Conservation (phyloP, 139 green algal genomes). For the Tetradesmus obliquus region DNA sequence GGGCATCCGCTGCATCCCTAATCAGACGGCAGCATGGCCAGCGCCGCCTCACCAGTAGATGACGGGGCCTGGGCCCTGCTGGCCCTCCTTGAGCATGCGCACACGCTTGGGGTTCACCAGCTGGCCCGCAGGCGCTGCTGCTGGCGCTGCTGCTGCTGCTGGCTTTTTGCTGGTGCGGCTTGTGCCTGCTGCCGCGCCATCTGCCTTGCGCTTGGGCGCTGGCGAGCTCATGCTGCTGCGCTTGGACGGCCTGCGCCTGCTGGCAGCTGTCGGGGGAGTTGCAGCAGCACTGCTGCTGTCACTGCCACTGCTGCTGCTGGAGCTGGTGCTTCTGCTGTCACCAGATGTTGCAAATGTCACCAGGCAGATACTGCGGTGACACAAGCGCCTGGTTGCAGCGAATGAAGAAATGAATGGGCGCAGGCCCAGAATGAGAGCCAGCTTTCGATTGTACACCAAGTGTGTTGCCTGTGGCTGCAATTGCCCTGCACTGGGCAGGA, state of each 20-base stretch:
- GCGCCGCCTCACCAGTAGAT: constrained; percentile 75
- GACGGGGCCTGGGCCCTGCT: constrained; percentile 66
- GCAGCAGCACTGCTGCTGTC: not conserved
- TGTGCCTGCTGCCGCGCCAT: not conserved
- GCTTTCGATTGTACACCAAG: not conserved
- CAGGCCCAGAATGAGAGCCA: not conserved
- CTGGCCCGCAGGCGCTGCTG: constrained; percentile 20
- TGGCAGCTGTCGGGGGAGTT: not conserved
- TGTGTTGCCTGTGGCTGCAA: not conserved
- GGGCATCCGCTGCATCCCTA: not conserved
- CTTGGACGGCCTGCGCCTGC: not conserved
- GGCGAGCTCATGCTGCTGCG: not conserved
- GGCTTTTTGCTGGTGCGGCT: constrained; percentile 27
- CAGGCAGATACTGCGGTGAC: not conserved
- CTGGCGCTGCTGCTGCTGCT: not conserved
- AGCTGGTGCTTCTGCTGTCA: too few relatives aligned
- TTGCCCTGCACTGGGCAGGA: not conserved
- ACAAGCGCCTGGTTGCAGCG: not conserved
- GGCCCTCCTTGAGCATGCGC: constrained; percentile 63
- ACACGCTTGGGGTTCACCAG: constrained; percentile 76
- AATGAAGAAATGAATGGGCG: not conserved
- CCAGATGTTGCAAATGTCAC: not conserved
- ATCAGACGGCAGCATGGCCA: not conserved
- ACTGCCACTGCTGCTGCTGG: not conserved
- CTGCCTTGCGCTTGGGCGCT: constrained; percentile 51